phyloP scores from a whole-genome alignment of 495 filamentous ascomycete genomes.

The Xylaria nigripes region DNA sequence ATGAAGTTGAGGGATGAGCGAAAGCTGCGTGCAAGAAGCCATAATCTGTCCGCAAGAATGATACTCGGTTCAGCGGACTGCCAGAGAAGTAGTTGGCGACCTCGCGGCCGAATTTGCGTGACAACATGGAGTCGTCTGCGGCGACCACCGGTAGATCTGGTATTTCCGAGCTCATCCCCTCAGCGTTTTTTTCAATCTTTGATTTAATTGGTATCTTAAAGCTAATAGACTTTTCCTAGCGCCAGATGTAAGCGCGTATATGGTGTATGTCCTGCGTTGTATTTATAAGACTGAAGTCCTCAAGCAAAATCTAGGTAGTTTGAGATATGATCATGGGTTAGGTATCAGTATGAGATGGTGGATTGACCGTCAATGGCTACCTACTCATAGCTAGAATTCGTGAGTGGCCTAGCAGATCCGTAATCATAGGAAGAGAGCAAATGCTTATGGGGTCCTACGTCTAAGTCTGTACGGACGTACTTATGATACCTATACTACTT shows the following conservation, averaged over 20 bases:
- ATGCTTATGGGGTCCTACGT: no score
- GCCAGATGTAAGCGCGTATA: not conserved
- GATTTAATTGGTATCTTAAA: not conserved
- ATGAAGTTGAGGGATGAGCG: slow-evolving; percentile 58
- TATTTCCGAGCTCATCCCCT: slow-evolving; percentile 20
- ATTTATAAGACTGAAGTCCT: not conserved
- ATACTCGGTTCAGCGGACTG: slow-evolving; percentile 54
- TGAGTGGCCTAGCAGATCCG: no score
- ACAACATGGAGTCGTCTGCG: slow-evolving; percentile 74
- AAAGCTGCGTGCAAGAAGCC: slow-evolving; percentile 70
- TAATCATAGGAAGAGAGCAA: no score
- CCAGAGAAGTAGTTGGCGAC: slow-evolving; percentile 94
- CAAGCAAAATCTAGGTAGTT: not conserved
- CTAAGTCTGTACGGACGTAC: not conserved
- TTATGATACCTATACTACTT: not conserved
- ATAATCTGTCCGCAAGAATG: slow-evolving; percentile 76
- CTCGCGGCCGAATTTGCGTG: slow-evolving; percentile 81
- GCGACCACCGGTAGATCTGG: slow-evolving; percentile 39
- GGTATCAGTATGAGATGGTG: not conserved
- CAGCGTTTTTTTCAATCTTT: not conserved
- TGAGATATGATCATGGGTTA: not conserved
- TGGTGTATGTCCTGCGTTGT: not conserved
- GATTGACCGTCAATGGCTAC: no score
- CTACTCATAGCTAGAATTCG: no score
- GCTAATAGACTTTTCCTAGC: not conserved